Percentiles rank a stretch among this genome's conserved stretches.
Evolutionary conservation across 148 eudicot species (phyloP).

Genomic region (Nyssa sinensis): DNA sequence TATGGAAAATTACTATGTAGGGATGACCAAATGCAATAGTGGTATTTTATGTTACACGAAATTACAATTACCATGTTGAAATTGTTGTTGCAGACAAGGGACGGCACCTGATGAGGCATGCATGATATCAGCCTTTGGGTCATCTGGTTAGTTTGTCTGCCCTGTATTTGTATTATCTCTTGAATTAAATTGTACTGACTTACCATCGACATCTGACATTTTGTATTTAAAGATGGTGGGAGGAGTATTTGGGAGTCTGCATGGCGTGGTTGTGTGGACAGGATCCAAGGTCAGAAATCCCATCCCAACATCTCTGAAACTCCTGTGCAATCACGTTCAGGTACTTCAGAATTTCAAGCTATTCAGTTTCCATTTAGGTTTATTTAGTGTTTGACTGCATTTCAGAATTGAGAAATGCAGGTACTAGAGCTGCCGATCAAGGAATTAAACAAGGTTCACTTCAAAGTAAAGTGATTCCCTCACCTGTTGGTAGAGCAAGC

Average conservation of each 20-base stretch:
- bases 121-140: constrained; percentile 91
- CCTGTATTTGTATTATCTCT: constrained; percentile 1
- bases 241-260: constrained; percentile 73
- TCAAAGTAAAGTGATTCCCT: constrained; percentile 47
- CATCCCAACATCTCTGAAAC: constrained; percentile 43
- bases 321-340: constrained; percentile 51
- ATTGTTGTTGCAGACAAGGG: constrained; percentile 72
- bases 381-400: constrained; percentile 15
- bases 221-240: constrained; percentile 56
- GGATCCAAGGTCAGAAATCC: constrained; percentile 60
- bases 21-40: background rate
- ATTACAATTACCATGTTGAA: background rate
- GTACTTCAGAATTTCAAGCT: constrained; percentile 26
- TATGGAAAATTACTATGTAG: background rate
- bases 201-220: constrained; percentile 13
- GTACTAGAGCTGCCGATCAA: constrained; percentile 48
- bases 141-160: constrained; percentile 55
- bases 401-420: constrained; percentile 40
- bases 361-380: constrained; percentile 1
- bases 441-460: constrained; percentile 39
- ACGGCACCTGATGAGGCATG: constrained; percentile 89
- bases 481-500: constrained; percentile 54
- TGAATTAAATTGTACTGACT: constrained; percentile 1
- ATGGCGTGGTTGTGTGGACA: constrained; percentile 75
- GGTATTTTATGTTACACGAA: background rate